Conservation (phyloP, 495 filamentous ascomycete genomes). For the Schizothecium vesticola region DNA sequence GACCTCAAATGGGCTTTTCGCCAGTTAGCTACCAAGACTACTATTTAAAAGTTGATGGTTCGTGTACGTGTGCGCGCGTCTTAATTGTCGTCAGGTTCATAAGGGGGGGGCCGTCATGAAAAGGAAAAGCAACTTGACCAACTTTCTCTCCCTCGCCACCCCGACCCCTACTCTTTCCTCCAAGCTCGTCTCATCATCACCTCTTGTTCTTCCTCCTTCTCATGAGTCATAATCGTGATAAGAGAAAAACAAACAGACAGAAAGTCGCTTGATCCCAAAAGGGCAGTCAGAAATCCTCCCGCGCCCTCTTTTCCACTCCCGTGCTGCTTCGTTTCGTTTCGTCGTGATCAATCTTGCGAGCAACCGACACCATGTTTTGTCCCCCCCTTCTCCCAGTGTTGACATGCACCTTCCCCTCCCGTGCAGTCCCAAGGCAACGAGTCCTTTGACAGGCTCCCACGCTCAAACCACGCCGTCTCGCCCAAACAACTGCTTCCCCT, state of each 20-base stretch:
- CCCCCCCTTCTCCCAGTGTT: neutral
- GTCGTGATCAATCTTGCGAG: neutral
- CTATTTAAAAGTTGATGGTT: neutral
- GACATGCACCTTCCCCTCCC: neutral
- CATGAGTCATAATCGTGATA: conserved; percentile 7
- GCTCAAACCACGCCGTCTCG: neutral
- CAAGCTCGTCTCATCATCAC: neutral
- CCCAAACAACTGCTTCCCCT: neutral
- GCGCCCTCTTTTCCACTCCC: neutral
- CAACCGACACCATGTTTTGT: neutral
- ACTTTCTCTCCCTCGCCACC: neutral
- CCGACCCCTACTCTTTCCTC: neutral
- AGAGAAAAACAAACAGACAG: neutral
- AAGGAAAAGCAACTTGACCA: neutral
- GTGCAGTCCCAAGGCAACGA: neutral
- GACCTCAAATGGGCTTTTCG: neutral
- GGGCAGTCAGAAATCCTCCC: neutral
- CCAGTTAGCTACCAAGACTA: neutral
- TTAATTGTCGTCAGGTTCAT: neutral
- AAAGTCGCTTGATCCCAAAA: neutral
- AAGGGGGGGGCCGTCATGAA: neutral
- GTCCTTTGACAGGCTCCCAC: neutral
- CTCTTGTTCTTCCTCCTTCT: neutral
- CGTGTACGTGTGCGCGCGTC: neutral
- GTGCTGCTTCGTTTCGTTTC: neutral